Evolutionary conservation across 768 basidiomycete species (phyloP).

Genomic region (Kwoniella sp.): DNA sequence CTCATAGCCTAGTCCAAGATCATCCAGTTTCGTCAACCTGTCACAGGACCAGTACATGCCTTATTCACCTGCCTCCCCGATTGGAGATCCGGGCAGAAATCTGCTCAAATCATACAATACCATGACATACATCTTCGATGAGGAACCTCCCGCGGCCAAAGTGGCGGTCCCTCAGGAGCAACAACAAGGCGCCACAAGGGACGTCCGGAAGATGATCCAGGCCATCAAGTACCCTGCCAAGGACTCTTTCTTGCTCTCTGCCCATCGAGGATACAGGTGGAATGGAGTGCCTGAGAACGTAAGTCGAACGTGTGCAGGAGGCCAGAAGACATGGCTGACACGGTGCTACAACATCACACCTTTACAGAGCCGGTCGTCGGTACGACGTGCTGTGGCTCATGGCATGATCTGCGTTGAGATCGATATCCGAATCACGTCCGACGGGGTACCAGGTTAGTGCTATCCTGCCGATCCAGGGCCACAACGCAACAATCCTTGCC

Average conservation of each 20-base stretch:
- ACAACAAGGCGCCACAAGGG: not conserved
- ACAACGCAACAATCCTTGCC: no score
- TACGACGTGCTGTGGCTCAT: conserved; percentile 9
- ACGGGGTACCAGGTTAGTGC: conserved; percentile 9
- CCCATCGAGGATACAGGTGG: conserved; percentile 19
- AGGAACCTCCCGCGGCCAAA: not conserved
- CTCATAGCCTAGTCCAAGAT: no score
- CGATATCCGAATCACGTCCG: conserved; percentile 17
- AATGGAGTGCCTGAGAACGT: conserved; percentile 22
- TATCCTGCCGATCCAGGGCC: not conserved
- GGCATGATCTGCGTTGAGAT: conserved; percentile 17
- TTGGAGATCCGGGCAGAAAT: no score
- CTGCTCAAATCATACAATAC: not conserved
- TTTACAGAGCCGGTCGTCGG: conserved; percentile 8
- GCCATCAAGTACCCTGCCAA: conserved; percentile 10
- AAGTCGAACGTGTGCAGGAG: conserved; percentile 1
- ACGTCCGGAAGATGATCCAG: conserved; percentile 12
- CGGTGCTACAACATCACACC: not conserved
- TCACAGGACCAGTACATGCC: no score
- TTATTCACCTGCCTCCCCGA: not conserved
- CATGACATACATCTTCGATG: conserved; percentile 3
- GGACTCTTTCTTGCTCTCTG: conserved; percentile 13
- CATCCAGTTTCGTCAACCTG: no score
- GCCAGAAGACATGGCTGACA: not conserved
- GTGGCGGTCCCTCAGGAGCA: not conserved